Percentiles rank a stretch among this genome's conserved stretches.
These are phyloP conservation scores for Aspergillus egyptiacus DNA, from an alignment of 495 filamentous ascomycete genomes.

Conservation along the genomic window DNA sequence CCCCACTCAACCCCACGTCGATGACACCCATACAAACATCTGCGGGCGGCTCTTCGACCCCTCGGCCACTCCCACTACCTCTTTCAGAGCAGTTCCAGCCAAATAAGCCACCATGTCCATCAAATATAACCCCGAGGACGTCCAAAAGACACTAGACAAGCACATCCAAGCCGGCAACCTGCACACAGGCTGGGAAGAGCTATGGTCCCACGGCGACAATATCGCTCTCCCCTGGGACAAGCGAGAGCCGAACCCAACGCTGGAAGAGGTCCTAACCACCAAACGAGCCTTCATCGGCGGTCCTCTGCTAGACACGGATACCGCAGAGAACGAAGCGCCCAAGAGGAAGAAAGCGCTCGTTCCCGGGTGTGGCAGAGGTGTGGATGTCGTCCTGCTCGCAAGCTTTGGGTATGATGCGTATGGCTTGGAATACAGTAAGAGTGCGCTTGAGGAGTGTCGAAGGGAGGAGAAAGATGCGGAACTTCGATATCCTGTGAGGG, in stretches of 20 bases:
- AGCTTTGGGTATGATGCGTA: constrained; percentile 66
- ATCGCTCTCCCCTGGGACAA: constrained; percentile 5
- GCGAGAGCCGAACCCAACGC: not conserved
- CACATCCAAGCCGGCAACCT: constrained; percentile 2
- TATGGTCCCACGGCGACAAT: constrained; percentile 2
- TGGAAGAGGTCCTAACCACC: not conserved
- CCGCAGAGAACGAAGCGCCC: not conserved
- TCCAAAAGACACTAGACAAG: constrained; percentile 1
- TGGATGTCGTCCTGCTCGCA: constrained; percentile 67
- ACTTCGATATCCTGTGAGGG: constrained; percentile 41
- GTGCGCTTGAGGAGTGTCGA: constrained; percentile 50
- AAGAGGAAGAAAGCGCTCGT: constrained; percentile 50
- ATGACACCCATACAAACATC: not conserved
- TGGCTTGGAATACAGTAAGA: constrained; percentile 61
- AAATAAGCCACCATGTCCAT: not conserved
- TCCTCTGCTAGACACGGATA: not conserved
- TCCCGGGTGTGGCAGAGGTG: constrained; percentile 70
- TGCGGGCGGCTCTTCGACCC: not conserved
- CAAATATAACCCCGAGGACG: not conserved
- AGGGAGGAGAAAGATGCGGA: constrained; percentile 37
- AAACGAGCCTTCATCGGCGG: not conserved
- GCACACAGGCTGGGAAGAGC: constrained; percentile 5
- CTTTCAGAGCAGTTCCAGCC: too few relatives aligned
- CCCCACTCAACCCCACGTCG: not conserved
- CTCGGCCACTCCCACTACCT: not conserved